Base-by-base conservation (phyloP, 805 yeast genomes). In the Candida verbasci region DNA sequence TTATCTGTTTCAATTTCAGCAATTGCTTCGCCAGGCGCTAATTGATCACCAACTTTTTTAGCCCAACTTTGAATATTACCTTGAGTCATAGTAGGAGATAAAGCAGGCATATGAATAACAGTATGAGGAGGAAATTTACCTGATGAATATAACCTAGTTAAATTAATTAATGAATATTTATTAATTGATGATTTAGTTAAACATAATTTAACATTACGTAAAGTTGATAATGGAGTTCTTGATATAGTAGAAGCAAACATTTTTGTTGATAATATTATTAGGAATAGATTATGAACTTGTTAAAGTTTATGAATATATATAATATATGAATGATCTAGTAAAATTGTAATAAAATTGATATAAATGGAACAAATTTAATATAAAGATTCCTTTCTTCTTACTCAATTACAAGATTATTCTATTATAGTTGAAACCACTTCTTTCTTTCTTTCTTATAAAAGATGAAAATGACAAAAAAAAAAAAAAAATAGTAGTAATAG, bases 41-140 rank as follows among this genome's bases (percentile, higher is more conserved):
- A 78, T 61, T 77, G 66, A 60, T 93, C 98, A 55, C 98, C 98
- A 25, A 81, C 86, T 30, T 76, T 64, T 71, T 89, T 93, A 58
- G 80, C 75, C 98, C 98, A 93, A 41, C 78, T 71, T 26, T 91
- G 91, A 47, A 93, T 70, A 62, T 79, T 82, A 59, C 98, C 98
- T 58, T 86, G 91, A 43, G 96, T 85, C 99, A 93, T 93, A 37
- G 99, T 93, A 47, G 99, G 98, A n/a, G 97, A 91, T 53, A 93
- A 72, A 8, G 99, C 98, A 33, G 98, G 99, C 98, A 93, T 93
- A 60, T 82, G 82, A 52, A 93, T 87, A 55, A 93, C 80, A 42
- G 84, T 78, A 65, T 93, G 97, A 15, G 79, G 63, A 24, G 96
- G 96, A 66, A 77, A 86, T 48, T 67, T 65, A 26, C 60, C 61